Base-by-base conservation (phyloP, 352 stramenopile species). In the Pythium graminicola region DNA sequence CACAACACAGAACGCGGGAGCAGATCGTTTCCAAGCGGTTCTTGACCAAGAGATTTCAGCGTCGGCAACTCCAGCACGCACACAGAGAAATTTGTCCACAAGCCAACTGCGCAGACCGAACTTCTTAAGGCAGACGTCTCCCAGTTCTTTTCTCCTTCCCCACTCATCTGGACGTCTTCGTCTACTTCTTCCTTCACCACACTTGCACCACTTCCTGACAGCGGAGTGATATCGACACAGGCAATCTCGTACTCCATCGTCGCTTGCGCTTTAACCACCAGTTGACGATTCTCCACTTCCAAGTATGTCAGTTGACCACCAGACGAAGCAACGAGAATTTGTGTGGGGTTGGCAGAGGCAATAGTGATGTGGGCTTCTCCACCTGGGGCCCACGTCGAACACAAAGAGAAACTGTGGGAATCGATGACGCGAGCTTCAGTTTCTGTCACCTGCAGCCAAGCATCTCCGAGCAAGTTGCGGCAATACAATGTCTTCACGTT, bases 401-500 rank as follows among this genome's bases (percentile, higher is more conserved):
- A 62, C 11, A 91, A 56, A 7, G 67, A 50, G 36, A 95, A 81
- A 0, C 64, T 76, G 17, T 69, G 57, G 22, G 76, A 91, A 28
- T 74, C 73, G 1, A 98, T 77, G 17, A 99, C 63, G n/a, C 89
- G 86, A 41, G 97, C 77, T 58, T 95, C 78, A 2, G 67, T 70
- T 54, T 98, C 85, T 0, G 95, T 99, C 31, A 98, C 92, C 78
- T 99, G 97, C 8, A 98, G 54, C 81, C 80, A 92, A 35, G 82
- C 55, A 42, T 95, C 72, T 5, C 81, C 82, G 41, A 76, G 40
- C 40, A 99, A 62, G 68, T 98, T 99, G 40, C 86, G 81, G 56
- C 95, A 97, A 58, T 91, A 89, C 11, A 99, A 67, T 4, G 95
- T 98, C 47, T 95, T 91, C 0, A 72, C 72, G 51, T 93, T 89